A percentile compares a stretch with the other conserved stretches of the same genome.
These are phyloP conservation scores for Pestalotiopsis sp. DNA, from an alignment of 2,329 filamentous ascomycete species.

Conservation along the genomic window DNA sequence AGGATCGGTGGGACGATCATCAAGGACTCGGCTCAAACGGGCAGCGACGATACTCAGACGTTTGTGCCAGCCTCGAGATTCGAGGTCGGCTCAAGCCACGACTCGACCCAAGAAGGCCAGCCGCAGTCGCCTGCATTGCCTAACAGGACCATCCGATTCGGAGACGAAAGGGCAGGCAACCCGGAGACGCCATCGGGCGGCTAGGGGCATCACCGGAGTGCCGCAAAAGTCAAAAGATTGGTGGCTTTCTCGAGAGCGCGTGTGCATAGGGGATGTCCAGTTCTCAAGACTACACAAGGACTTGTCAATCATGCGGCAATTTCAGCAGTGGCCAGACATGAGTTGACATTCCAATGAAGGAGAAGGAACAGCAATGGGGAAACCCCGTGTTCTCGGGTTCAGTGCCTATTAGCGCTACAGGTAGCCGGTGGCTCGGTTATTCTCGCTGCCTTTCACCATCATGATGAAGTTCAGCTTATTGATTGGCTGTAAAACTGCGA, in stretches of 20 bases:
- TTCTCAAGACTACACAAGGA: not conserved
- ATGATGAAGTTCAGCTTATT: too few species aligned
- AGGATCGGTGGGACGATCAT: conserved; percentile 36
- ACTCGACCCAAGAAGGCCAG: not conserved
- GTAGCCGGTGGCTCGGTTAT: too few species aligned
- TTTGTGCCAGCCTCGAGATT: not conserved
- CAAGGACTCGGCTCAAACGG: not conserved
- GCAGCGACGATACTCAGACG: not conserved
- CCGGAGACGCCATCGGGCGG: not conserved
- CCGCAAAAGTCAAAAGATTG: not conserved
- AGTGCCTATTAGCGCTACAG: too few species aligned
- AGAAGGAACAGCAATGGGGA: too few species aligned
- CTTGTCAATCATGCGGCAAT: not conserved
- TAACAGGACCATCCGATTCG: conserved; percentile 4
- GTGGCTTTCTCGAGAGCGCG: not conserved
- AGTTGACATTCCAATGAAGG: not conserved
- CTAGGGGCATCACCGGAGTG: not conserved
- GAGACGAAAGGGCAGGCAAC: not conserved
- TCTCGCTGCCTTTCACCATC: too few species aligned
- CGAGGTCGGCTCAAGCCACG: not conserved
- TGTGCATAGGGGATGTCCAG: too few species aligned
- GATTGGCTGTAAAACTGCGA: too few species aligned
- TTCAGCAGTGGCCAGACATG: not conserved
- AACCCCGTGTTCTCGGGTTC: too few species aligned
- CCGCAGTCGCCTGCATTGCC: not conserved